Evolutionary conservation across 345 rosid genomes (phyloP), one percentile per base, ranked within the genome.

Genomic region (Isatis tinctoria): DNA sequence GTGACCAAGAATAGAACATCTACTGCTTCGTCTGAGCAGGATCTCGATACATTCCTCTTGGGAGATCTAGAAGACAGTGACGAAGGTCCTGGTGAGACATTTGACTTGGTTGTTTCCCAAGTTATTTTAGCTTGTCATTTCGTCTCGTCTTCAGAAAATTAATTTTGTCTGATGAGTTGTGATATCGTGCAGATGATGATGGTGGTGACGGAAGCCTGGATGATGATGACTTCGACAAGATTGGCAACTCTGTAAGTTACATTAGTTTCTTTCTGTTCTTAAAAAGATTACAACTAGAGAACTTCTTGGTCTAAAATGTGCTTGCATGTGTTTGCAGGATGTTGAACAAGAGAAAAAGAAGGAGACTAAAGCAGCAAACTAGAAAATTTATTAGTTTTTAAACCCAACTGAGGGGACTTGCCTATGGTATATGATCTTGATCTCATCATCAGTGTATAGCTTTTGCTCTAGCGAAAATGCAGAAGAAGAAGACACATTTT

Each of bases 211-310:
- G 72, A 69, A 87, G 83, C 83, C 73, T 90, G 35, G 89, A 74
- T 65, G 98, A 93, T 83, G 98, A 93, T 83, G 98, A 93, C 78
- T 90, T 93, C 69, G 97, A 90, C 87, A 87, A 86, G 83, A 89
- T 89, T n/a, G 96, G 78, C 60, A 93, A 83, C 80, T 87, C 92
- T 32, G 98, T 93, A 86, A 90, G 92, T 26, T 22, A 47, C 65
- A 27, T 16, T 59, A 53, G 52, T 47, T n/a, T 33, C 20, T 52
- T 16, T 64, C n/a, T 43, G 3, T 58, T 61, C 58, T 61, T 54
- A 2, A 11, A 40, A 48, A 40, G 10, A 18, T 18, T 45, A 56
- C 66, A 47, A 45, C 0, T 3, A 57, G 32, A 11, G 48, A 66
- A 67, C 52, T 67, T 18, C 1, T 30, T 66, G 49, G 63, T 18